Conservation (phyloP, 2,329 filamentous ascomycete genomes). For the Curvularia spicifera region DNA sequence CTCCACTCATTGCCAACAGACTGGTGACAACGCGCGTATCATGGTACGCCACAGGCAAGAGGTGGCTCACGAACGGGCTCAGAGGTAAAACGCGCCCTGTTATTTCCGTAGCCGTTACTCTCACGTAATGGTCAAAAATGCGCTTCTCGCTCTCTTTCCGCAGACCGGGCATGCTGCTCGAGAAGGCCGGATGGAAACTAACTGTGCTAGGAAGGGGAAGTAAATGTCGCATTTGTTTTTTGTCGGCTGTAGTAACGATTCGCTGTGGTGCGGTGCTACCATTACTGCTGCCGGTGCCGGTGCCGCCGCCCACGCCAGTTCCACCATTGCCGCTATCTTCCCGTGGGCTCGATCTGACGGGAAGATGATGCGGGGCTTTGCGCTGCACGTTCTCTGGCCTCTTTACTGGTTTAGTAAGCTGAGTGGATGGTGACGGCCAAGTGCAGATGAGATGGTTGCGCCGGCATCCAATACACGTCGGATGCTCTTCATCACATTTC, state of each 20-base stretch:
- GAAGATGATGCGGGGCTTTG: not conserved
- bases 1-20: conserved; percentile 9
- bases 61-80: conserved; percentile 7
- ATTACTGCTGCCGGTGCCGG: too few relatives aligned
- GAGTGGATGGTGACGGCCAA: conserved; percentile 3
- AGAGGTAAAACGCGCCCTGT: not conserved
- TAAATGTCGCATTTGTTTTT: conserved; percentile 1
- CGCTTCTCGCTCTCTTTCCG: conserved; percentile 3
- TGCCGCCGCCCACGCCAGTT: not conserved
- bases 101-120: conserved; percentile 5
- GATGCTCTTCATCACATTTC: conserved; percentile 5
- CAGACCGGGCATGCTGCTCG: conserved; percentile 4
- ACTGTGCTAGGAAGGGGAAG: not conserved
- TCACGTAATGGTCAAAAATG: conserved; percentile 13
- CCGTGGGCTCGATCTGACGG: not conserved
- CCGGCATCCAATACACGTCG: conserved; percentile 5
- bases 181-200: not conserved
- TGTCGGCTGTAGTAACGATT: conserved; percentile 52
- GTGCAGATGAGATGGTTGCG: conserved; percentile 10
- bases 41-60: conserved; percentile 11
- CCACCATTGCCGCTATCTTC: not conserved
- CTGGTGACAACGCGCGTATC: conserved; percentile 4
- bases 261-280: conserved; percentile 59
- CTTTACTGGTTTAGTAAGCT: not conserved
- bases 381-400: not conserved